phyloP scores from a whole-genome alignment of 768 basidiomycete genomes.

The Boletus fagicola region DNA sequence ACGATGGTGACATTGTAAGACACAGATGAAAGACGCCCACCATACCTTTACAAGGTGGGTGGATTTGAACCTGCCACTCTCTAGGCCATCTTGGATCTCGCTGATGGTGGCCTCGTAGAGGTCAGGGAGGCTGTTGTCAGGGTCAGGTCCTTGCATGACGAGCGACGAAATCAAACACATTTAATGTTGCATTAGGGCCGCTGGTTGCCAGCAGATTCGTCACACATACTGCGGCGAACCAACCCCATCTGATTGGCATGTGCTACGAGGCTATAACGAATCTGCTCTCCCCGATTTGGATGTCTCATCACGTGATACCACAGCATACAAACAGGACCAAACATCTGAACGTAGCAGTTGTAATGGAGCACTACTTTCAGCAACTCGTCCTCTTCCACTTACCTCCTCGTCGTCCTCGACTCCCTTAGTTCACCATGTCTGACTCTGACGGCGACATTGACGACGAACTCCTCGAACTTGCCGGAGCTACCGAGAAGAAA shows the following conservation, averaged over 20 bases:
- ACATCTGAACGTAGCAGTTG: constrained; percentile 3
- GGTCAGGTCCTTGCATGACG: constrained; percentile 3
- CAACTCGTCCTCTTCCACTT: neutral
- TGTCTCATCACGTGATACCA: constrained; percentile 9
- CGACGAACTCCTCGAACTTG: constrained; percentile 81
- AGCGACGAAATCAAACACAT: neutral
- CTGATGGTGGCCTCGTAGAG: constrained; percentile 58
- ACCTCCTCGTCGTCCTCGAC: neutral
- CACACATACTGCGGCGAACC: no score
- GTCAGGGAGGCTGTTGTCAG: constrained; percentile 39
- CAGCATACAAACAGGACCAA: constrained; percentile 22
- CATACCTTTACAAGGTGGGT: constrained; percentile 60
- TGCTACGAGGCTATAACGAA: no score
- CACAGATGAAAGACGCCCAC: no score
- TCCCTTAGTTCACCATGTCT: constrained; percentile 37
- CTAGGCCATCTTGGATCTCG: constrained; percentile 53
- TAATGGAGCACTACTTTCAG: neutral
- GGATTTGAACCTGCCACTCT: constrained; percentile 51
- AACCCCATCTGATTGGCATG: no score
- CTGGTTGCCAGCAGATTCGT: neutral
- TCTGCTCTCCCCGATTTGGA: constrained; percentile 6
- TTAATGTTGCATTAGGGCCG: constrained; percentile 5
- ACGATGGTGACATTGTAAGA: neutral
- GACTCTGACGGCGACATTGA: constrained; percentile 51
- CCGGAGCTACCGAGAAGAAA: constrained; percentile 66